Percentiles rank a stretch among this genome's conserved stretches.
phyloP scores from a whole-genome alignment of 306 rosid genomes.

The Dryas drummondii region DNA sequence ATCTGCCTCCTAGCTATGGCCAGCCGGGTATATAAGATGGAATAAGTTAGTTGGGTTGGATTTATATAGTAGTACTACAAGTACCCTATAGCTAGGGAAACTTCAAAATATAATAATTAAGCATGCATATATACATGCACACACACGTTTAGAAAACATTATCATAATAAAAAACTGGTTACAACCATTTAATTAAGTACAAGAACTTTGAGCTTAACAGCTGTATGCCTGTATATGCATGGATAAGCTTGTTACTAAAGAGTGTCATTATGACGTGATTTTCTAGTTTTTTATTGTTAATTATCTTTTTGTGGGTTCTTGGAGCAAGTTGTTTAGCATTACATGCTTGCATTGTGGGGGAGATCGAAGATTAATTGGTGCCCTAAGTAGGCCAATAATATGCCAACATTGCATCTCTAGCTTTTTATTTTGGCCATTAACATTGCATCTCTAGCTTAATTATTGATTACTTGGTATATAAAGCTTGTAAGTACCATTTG shows the following conservation, averaged over 20 bases:
- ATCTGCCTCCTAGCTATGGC: not conserved
- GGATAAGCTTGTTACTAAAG: not conserved
- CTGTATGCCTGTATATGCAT: not conserved
- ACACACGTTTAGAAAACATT: conserved; percentile 17
- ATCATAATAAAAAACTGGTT: not conserved
- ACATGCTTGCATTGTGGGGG: not conserved
- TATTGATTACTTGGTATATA: no score
- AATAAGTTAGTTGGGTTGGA: conserved; percentile 11
- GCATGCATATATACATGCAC: conserved; percentile 15
- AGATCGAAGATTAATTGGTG: not conserved
- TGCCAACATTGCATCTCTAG: no score
- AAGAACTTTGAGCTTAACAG: conserved; percentile 19
- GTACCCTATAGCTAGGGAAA: conserved; percentile 1
- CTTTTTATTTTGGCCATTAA: no score
- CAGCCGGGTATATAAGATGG: conserved; percentile 1
- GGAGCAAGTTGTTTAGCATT: not conserved
- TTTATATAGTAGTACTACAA: not conserved
- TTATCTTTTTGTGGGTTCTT: not conserved
- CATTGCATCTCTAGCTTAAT: no score
- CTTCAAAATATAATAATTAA: not conserved
- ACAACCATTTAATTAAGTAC: not conserved
- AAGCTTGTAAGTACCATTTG: no score
- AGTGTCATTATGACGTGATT: not conserved
- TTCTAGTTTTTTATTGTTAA: not conserved
- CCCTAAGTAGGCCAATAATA: not conserved